Evolutionary conservation across 257 asterid genomes (phyloP).

Genomic region (Scutellaria baicalensis): DNA sequence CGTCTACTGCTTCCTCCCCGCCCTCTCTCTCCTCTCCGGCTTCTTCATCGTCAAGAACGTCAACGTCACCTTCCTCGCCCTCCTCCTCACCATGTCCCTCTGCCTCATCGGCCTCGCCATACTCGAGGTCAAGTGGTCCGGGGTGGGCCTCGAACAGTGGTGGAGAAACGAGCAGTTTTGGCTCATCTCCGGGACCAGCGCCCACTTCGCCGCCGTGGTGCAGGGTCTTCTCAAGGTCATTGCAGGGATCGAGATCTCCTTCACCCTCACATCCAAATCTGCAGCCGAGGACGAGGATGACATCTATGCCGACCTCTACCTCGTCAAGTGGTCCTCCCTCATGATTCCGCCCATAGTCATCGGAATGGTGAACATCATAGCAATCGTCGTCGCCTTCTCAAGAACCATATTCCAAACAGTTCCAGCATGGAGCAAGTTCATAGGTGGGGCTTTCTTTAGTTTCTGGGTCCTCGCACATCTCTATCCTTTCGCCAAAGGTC

Average conservation of each 20-base stretch:
- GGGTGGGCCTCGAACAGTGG: conserved; percentile 53
- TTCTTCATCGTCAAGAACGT: conserved; percentile 42
- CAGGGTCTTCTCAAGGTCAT: conserved; percentile 59
- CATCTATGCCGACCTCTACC: conserved; percentile 43
- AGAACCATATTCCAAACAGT: conserved; percentile 36
- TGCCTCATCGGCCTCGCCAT: conserved; percentile 47
- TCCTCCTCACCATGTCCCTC: conserved; percentile 35
- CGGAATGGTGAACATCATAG: conserved; percentile 47
- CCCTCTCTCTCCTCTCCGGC: conserved; percentile 56
- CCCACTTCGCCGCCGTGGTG: conserved; percentile 57
- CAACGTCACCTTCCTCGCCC: conserved; percentile 34
- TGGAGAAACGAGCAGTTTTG: conserved; percentile 70
- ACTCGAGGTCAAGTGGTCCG: conserved; percentile 54
- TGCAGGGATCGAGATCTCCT: conserved; percentile 57
- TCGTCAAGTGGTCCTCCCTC: conserved; percentile 56
- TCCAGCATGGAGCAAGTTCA: conserved; percentile 55
- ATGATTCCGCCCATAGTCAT: conserved; percentile 67
- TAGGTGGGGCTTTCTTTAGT: conserved; percentile 59
- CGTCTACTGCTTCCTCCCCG: conserved; percentile 62
- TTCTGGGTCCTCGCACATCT: conserved; percentile 68
- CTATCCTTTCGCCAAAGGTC: conserved; percentile 53
- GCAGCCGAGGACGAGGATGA: conserved; percentile 49
- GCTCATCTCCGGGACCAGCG: conserved; percentile 55
- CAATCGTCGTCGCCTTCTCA: conserved; percentile 42
- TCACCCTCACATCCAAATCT: conserved; percentile 49